Evolutionary conservation across 179 eudicot species (phyloP).

Genomic region (Patellifolia procumbens): DNA sequence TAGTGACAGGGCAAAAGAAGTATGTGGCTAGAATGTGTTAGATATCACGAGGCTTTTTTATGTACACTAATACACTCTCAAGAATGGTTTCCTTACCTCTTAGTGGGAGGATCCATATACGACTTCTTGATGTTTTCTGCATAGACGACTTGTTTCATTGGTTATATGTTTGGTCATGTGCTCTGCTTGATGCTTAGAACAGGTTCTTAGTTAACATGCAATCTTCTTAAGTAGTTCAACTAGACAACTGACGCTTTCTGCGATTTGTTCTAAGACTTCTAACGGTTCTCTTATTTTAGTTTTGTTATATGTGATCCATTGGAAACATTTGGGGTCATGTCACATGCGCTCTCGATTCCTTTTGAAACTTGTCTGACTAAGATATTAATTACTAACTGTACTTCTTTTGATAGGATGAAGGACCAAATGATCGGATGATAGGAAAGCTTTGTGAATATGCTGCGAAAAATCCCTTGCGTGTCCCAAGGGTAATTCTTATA

Average conservation of each 20-base stretch:
- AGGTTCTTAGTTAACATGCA: not conserved
- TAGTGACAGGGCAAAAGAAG: not conserved
- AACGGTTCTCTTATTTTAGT: not conserved
- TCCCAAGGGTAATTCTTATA: conserved; percentile 69
- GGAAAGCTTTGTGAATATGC: conserved; percentile 97
- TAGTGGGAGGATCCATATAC: not conserved
- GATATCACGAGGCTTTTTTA: not conserved
- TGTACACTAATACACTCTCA: not conserved
- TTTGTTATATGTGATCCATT: not conserved
- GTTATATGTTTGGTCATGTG: conserved; percentile 2
- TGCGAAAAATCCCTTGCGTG: conserved; percentile 83
- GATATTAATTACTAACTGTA: conserved; percentile 7
- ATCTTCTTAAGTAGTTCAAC: not conserved
- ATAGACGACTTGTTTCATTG: not conserved
- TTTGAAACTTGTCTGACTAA: not conserved
- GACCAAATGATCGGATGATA: conserved; percentile 86
- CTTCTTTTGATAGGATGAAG: conserved; percentile 62
- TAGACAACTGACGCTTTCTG: not conserved
- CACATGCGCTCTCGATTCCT: not conserved
- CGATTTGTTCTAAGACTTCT: not conserved
- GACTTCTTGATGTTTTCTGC: not conserved
- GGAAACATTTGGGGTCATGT: not conserved
- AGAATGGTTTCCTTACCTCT: not conserved
- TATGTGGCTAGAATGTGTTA: not conserved
- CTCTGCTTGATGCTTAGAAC: not conserved